Conservation (phyloP, 2,329 filamentous ascomycete genomes). For the Pyrenophora teres region DNA sequence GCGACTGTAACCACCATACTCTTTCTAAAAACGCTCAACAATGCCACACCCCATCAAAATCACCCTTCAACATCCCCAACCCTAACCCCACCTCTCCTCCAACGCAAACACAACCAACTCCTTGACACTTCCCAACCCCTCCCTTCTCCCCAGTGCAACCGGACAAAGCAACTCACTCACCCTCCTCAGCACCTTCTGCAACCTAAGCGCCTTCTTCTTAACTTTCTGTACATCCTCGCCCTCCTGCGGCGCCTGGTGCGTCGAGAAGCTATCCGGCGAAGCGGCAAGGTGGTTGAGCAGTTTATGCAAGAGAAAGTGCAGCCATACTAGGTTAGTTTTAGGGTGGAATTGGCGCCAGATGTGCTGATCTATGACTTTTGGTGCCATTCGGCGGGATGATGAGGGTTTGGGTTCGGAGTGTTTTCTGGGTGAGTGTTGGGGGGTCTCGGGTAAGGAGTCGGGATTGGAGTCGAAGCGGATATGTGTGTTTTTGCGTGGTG, state of each 20-base stretch:
- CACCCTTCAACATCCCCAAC: constrained; percentile 39
- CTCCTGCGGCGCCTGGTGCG: neutral
- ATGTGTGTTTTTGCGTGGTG: constrained; percentile 34
- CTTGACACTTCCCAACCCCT: constrained; percentile 34
- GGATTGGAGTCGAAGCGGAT: constrained; percentile 28
- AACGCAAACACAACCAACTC: constrained; percentile 44
- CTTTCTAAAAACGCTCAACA: too few relatives aligned
- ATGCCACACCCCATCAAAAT: neutral
- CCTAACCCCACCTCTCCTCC: constrained; percentile 41
- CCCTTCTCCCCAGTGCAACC: constrained; percentile 34
- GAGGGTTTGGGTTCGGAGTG: neutral
- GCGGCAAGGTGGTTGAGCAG: constrained; percentile 52
- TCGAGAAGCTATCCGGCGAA: too few relatives aligned
- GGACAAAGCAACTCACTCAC: constrained; percentile 50
- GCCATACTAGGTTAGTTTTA: constrained; percentile 66
- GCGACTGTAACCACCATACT: too few relatives aligned
- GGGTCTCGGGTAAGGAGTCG: constrained; percentile 1
- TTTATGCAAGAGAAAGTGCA: constrained; percentile 64
- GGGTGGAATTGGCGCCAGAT: constrained; percentile 62
- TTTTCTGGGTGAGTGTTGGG: constrained; percentile 10
- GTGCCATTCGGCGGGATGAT: neutral
- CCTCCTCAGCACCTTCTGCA: constrained; percentile 46
- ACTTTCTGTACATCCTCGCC: constrained; percentile 23
- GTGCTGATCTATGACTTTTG: constrained; percentile 3
- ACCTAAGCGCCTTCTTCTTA: constrained; percentile 43